Conservation (phyloP, 257 asterid genomes). For the Penstemon newberryi region DNA sequence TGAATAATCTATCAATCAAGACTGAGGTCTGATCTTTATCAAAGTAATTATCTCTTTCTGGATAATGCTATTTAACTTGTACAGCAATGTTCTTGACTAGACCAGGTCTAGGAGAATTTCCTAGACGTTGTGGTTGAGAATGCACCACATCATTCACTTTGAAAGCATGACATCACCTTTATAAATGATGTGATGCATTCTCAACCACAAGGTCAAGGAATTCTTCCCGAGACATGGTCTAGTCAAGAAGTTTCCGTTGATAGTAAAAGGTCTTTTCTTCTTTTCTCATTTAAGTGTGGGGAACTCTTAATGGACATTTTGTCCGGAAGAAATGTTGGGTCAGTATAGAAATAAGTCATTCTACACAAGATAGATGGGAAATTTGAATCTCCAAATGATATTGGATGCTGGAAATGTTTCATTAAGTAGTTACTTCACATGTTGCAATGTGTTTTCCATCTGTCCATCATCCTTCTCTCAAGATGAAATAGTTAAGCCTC, state of each 20-base stretch:
- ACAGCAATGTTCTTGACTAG: not conserved
- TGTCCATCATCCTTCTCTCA: slow-evolving; percentile 1
- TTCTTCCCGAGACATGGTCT: no score
- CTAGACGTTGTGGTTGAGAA: no score
- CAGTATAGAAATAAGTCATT: not conserved
- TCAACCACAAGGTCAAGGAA: no score
- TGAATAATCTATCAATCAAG: slow-evolving; percentile 5
- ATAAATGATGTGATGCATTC: no score
- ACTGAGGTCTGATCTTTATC: not conserved
- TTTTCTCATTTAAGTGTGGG: slow-evolving; percentile 3
- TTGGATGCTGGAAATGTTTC: not conserved
- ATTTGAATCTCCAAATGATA: not conserved
- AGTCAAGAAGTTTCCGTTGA: no score
- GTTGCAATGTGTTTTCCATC: slow-evolving; percentile 7
- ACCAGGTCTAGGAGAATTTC: no score
- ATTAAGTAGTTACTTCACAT: slow-evolving; percentile 2
- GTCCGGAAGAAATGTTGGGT: slow-evolving; percentile 6
- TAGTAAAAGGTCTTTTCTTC: not conserved
- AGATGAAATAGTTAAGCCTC: slow-evolving; percentile 11
- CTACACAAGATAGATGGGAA: not conserved
- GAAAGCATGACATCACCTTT: no score
- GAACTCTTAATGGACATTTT: not conserved
- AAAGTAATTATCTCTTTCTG: not conserved
- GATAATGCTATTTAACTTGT: slow-evolving; percentile 9
- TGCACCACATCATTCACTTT: no score